phyloP scores from a whole-genome alignment of 352 stramenopile genomes.

The Globisporangium lucens region DNA sequence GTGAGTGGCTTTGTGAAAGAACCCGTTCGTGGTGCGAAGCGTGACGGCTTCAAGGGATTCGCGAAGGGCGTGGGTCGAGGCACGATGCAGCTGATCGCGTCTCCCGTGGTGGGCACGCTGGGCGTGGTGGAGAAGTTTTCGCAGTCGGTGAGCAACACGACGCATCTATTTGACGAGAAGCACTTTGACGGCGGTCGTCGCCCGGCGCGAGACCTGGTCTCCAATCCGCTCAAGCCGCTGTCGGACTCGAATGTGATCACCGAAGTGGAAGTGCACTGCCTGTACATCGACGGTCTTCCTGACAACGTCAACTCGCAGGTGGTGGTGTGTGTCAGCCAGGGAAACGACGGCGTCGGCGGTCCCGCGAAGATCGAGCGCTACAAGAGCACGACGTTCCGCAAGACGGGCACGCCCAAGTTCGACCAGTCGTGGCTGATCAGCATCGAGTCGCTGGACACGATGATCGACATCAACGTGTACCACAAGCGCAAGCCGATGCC shows the following conservation, averaged over 20 bases:
- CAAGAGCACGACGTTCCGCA: conserved; percentile 63
- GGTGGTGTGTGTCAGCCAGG: conserved; percentile 50
- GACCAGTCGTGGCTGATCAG: conserved; percentile 83
- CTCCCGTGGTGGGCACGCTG: conserved; percentile 77
- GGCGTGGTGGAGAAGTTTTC: conserved; percentile 83
- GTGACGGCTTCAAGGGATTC: conserved; percentile 74
- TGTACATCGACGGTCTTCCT: conserved; percentile 64
- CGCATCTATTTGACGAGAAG: conserved; percentile 82
- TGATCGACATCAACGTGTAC: conserved; percentile 75
- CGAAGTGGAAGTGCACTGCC: conserved; percentile 74
- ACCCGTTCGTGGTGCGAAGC: conserved; percentile 71
- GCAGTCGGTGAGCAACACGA: conserved; percentile 84
- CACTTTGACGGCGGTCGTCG: conserved; percentile 71
- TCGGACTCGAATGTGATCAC: conserved; percentile 85
- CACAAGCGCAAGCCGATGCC: conserved; percentile 86
- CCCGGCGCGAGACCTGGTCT: conserved; percentile 60
- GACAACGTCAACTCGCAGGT: conserved; percentile 72
- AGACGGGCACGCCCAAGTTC: conserved; percentile 66
- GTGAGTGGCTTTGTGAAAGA: conserved; percentile 81
- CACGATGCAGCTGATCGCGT: conserved; percentile 75
- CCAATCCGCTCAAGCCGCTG: conserved; percentile 62
- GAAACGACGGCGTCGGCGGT: conserved; percentile 39
- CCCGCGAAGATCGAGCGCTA: conserved; percentile 51
- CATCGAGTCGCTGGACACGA: conserved; percentile 68
- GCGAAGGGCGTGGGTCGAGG: conserved; percentile 77